These are phyloP conservation scores for Conticribra weissflogii DNA, from an alignment of 108 stramenopile genomes.

Conservation along the genomic window DNA sequence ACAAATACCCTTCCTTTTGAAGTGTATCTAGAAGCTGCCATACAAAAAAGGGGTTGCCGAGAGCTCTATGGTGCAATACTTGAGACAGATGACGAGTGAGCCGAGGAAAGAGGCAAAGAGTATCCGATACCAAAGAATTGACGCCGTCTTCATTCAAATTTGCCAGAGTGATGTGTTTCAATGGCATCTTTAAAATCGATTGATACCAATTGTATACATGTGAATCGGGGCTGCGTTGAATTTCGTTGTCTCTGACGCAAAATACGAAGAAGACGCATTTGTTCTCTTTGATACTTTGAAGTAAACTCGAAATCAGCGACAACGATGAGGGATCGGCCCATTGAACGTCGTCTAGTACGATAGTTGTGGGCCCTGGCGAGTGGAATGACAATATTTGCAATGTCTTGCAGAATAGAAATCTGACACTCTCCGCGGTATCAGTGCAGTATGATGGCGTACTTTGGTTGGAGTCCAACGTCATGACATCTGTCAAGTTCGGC, in stretches of 20 bases:
- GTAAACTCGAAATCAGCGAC: conserved; percentile 10
- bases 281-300: conserved; percentile 11
- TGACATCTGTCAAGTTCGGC: conserved; percentile 22
- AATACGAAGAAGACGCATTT: conserved; percentile 10
- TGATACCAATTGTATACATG: conserved; percentile 2
- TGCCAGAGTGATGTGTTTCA: conserved; percentile 21
- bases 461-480: neutral
- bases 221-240: neutral
- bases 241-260: conserved; percentile 34
- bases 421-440: neutral
- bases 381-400: neutral
- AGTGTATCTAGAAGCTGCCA: conserved; percentile 14
- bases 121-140: conserved; percentile 25
- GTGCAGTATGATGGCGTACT: neutral
- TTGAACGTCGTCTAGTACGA: conserved; percentile 4
- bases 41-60: conserved; percentile 21
- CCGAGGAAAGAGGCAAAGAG: conserved; percentile 27
- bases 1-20: conserved; percentile 15
- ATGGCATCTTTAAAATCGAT: conserved; percentile 6
- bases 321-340: conserved; percentile 27
- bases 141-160: conserved; percentile 21
- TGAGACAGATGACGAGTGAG: conserved; percentile 33
- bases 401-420: neutral
- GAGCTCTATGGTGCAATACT: conserved; percentile 13
- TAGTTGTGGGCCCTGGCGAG: neutral